phyloP scores from a whole-genome alignment of 2,329 filamentous ascomycete species.

The Phyllosticta citribraziliensis region DNA sequence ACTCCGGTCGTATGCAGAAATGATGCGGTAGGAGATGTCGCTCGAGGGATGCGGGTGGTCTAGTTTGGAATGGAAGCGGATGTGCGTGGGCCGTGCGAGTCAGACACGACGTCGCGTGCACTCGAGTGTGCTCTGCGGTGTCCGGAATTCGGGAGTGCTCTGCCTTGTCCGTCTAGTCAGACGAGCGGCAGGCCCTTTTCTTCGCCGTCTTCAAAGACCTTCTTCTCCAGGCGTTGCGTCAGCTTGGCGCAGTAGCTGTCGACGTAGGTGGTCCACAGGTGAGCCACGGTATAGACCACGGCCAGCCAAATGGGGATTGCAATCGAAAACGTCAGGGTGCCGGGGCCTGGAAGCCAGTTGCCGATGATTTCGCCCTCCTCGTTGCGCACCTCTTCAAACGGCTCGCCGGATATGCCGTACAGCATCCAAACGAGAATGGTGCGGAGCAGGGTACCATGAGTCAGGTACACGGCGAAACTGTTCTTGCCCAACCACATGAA shows the following conservation, averaged over 20 bases:
- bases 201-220: constrained; percentile 37
- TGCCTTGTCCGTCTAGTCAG: not conserved
- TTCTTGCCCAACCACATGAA: constrained; percentile 47
- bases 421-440: constrained; percentile 43
- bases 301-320: constrained; percentile 39
- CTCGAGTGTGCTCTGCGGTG: not conserved
- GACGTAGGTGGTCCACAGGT: constrained; percentile 44
- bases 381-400: constrained; percentile 29
- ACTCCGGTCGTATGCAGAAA: not conserved
- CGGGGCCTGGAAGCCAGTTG: constrained; percentile 34
- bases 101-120: not conserved
- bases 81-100: not conserved
- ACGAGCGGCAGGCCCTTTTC: constrained; percentile 4
- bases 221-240: constrained; percentile 39
- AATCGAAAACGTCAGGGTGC: constrained; percentile 30
- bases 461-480: constrained; percentile 46
- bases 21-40: not conserved
- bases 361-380: constrained; percentile 31
- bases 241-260: constrained; percentile 40
- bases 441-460: constrained; percentile 44
- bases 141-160: not conserved
- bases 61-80: not conserved
- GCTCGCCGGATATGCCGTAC: constrained; percentile 40
- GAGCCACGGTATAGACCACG: constrained; percentile 39
- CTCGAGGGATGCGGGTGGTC: not conserved